Conservation (phyloP, 768 basidiomycete genomes). For the Tulasnella sp. region DNA sequence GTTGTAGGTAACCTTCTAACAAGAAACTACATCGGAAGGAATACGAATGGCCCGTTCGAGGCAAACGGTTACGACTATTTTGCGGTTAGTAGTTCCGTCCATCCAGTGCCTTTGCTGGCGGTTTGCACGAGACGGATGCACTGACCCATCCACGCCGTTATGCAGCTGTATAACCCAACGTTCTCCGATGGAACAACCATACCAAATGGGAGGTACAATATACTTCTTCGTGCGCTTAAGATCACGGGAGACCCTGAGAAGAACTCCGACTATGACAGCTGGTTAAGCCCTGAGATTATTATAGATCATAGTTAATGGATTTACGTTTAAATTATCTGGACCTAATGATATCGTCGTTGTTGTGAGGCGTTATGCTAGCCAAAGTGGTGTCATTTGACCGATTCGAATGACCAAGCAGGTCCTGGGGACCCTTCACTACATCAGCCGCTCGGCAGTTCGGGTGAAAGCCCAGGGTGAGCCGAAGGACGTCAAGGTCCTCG, state of each 20-base stretch:
- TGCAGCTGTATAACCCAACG: not conserved
- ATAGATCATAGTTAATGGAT: too few relatives aligned
- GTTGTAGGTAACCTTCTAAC: not conserved
- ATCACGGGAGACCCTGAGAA: not conserved
- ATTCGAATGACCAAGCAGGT: too few relatives aligned
- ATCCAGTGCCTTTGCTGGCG: too few relatives aligned
- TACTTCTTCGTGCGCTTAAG: constrained; percentile 40
- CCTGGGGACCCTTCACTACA: too few relatives aligned
- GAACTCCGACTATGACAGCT: not conserved
- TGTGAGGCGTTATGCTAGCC: too few relatives aligned
- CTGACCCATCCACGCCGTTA: not conserved
- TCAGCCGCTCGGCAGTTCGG: too few relatives aligned
- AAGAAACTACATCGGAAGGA: not conserved
- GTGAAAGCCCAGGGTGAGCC: too few relatives aligned
- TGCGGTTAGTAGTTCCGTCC: not conserved
- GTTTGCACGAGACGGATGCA: not conserved
- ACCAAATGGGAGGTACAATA: constrained; percentile 45
- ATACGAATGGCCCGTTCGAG: not conserved
- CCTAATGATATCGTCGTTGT: too few relatives aligned
- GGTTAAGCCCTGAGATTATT: not conserved
- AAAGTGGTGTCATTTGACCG: too few relatives aligned
- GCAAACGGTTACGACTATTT: not conserved
- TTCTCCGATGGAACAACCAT: constrained; percentile 39
- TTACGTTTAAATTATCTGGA: too few relatives aligned
- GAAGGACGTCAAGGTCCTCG: too few relatives aligned